A percentile compares a stretch with the other conserved stretches of the same genome.
phyloP scores from a whole-genome alignment of 2,329 filamentous ascomycete genomes.

The Colletotrichum liaoningense region DNA sequence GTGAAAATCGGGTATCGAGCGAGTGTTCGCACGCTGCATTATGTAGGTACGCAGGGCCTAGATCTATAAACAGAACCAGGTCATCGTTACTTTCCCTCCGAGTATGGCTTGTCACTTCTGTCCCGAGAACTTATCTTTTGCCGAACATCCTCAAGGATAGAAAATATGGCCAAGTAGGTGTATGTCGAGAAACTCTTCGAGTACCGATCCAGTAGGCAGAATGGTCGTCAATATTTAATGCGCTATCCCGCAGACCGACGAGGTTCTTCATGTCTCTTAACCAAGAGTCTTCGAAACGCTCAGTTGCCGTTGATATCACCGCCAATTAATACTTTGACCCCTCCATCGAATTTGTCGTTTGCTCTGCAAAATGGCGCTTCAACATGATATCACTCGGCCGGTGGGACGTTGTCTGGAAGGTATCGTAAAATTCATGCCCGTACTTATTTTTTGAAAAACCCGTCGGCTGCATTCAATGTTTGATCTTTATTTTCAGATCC shows the following conservation, averaged over 20 bases:
- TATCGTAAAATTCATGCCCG: conserved; percentile 24
- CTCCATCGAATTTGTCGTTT: too few relatives aligned
- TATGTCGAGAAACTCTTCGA: background rate
- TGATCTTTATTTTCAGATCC: conserved; percentile 49
- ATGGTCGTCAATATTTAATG: too few relatives aligned
- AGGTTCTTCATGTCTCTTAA: too few relatives aligned
- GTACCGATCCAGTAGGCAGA: too few relatives aligned
- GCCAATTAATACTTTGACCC: too few relatives aligned
- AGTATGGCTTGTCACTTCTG: background rate
- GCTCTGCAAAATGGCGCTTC: background rate
- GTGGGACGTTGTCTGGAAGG: background rate
- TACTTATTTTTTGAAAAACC: conserved; percentile 26
- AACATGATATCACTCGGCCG: background rate
- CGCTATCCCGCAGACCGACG: too few relatives aligned
- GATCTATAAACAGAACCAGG: background rate
- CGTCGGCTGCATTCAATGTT: conserved; percentile 34
- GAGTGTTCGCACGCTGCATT: background rate
- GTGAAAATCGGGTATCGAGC: background rate
- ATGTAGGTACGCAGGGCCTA: background rate
- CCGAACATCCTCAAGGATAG: background rate
- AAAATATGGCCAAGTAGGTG: background rate
- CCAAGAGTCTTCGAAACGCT: too few relatives aligned
- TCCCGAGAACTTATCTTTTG: background rate
- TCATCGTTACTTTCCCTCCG: too few relatives aligned
- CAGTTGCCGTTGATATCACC: too few relatives aligned